Conservation (phyloP, 129 eudicot species). For the Saposhnikovia divaricata region DNA sequence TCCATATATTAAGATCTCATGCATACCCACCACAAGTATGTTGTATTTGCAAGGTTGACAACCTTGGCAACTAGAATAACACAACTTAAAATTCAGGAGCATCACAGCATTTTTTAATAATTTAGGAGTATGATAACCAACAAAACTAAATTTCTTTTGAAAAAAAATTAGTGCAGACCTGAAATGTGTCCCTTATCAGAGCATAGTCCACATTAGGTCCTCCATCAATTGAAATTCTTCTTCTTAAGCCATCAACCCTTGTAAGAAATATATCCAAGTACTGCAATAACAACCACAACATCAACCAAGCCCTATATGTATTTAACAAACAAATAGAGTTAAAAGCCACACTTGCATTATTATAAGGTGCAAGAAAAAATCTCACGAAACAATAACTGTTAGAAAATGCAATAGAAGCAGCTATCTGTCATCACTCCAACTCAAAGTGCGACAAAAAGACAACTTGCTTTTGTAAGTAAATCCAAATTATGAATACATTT, state of each 20-base stretch:
- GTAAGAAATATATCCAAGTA: constrained; percentile 79
- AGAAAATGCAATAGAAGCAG: background rate
- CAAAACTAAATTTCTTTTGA: background rate
- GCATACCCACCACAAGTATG: background rate
- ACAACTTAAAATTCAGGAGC: background rate
- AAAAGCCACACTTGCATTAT: background rate
- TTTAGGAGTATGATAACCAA: background rate
- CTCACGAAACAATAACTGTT: background rate
- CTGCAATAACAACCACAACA: constrained; percentile 40
- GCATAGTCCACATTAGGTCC: constrained; percentile 40
- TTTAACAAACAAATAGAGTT: background rate
- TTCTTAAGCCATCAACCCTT: constrained; percentile 84
- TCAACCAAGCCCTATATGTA: background rate
- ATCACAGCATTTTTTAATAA: background rate
- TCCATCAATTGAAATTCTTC: constrained; percentile 48
- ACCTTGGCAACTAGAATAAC: background rate
- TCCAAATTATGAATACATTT: background rate
- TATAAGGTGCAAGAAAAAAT: background rate
- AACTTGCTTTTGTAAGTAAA: background rate
- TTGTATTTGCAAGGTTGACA: background rate
- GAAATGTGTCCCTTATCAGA: constrained; percentile 64
- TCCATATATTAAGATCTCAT: background rate
- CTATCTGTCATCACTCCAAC: background rate
- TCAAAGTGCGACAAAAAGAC: background rate
- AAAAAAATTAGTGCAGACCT: constrained; percentile 35